Evolutionary conservation across 2,329 filamentous ascomycete species (phyloP), one percentile per base, ranked within the genome.

Genomic region (Hirsutella thompsonii): DNA sequence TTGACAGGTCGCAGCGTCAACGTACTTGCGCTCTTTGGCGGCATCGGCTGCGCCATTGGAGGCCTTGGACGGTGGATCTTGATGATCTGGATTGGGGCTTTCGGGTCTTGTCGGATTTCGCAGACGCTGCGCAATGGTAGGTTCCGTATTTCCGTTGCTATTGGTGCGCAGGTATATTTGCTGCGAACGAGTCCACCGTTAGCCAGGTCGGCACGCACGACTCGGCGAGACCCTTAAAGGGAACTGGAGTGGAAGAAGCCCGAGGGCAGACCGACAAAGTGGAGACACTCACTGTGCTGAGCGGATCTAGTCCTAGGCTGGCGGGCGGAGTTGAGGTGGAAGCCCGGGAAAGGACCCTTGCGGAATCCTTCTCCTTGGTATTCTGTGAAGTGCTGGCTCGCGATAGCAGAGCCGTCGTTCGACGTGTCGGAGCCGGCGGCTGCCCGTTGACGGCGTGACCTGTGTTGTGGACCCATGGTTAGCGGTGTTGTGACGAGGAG

Each of bases 1-100:
- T 20, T 4, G 29, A 8, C 8, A 23, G 13, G 14, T 9, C 19
- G 9, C 8, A 2, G 18, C 14, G 20, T 20, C 21, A 21, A 41
- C 54, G 40, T 64, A 83, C 80, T 74, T 83, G 63, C 81, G 83
- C 45, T 83, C 79, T 57, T 69, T 81, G 39, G 50, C 52, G 23
- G 54, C 54, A 52, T 77, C 73, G 38, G 56, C 68, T 61, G 46
- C 57, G 47, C 39, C 55, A 50, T 44, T 57, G 46, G 41, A 46
- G 33, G 60, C 53, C 46, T 64, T 70, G 40, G 53, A 46, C 5
- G 60, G 47, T 18, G 62, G 51, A 37, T 75, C 70, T 35, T 61
- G 56, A 11, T 61, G 57, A 41, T 69, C 70, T 46, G 61, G 55
- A 16, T 60, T 57, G 26, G 70, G 66, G 45, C 64, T 73, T 8